Conservation (phyloP, 192 early-diverging fungal species). For the Irineochytrium annulatum region DNA sequence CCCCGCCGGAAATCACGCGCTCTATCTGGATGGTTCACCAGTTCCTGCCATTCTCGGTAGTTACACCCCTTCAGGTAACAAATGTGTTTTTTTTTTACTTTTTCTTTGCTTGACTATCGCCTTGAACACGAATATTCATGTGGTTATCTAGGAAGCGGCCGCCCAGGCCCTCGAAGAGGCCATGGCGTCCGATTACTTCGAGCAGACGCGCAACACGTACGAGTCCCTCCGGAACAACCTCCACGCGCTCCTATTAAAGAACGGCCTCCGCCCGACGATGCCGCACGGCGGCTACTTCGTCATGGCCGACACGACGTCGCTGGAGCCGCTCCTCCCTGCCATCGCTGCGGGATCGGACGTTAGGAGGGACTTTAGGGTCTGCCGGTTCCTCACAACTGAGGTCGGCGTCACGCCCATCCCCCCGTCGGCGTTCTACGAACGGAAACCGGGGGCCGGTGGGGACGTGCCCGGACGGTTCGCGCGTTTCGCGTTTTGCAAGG, state of each 20-base stretch:
- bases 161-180: conserved; percentile 71
- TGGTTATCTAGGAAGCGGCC: conserved; percentile 65
- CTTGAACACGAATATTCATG: not conserved
- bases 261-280: conserved; percentile 72
- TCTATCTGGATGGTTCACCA: conserved; percentile 81
- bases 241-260: conserved; percentile 57
- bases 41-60: conserved; percentile 83
- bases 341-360: no score
- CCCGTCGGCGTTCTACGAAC: conserved; percentile 82
- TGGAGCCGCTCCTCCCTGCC: conserved; percentile 47
- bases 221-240: conserved; percentile 68
- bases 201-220: conserved; percentile 65
- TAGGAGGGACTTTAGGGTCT: conserved; percentile 71
- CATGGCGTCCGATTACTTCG: conserved; percentile 58
- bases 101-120: not conserved
- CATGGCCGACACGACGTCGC: conserved; percentile 70
- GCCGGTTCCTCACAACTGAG: conserved; percentile 80
- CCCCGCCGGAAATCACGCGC: conserved; percentile 65
- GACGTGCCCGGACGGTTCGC: conserved; percentile 67
- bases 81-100: not conserved
- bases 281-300: conserved; percentile 95
- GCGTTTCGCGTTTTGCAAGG: conserved; percentile 93
- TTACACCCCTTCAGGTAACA: conserved; percentile 79
- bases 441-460: conserved; percentile 10
- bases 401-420: conserved; percentile 91